These are phyloP conservation scores for Teunomyces cretensis DNA, from an alignment of 805 yeast genomes.

Conservation along the genomic window DNA sequence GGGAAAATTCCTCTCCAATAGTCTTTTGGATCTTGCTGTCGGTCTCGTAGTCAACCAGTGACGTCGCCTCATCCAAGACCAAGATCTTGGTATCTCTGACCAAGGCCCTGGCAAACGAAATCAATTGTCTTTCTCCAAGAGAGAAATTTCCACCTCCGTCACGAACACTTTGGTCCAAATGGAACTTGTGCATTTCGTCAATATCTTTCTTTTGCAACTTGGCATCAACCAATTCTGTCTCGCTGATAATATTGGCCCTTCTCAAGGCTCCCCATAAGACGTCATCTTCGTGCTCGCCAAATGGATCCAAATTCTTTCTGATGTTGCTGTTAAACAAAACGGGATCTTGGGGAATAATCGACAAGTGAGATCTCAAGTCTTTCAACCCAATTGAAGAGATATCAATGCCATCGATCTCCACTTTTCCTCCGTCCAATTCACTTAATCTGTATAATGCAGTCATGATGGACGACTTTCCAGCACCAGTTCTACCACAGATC, in stretches of 20 bases:
- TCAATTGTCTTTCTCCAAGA: slow-evolving; percentile 67
- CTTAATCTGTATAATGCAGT: slow-evolving; percentile 15
- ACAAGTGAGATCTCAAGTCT: slow-evolving; percentile 12
- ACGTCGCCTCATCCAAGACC: slow-evolving; percentile 75
- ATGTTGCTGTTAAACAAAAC: slow-evolving; percentile 17
- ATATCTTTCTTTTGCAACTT: slow-evolving; percentile 16
- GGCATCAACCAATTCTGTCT: slow-evolving; percentile 10
- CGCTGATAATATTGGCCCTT: slow-evolving; percentile 7
- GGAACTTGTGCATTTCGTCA: slow-evolving; percentile 51
- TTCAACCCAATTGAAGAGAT: slow-evolving; percentile 11
- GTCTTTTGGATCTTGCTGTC: slow-evolving; percentile 64
- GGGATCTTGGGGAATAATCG: slow-evolving; percentile 22
- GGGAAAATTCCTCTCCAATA: slow-evolving; percentile 54
- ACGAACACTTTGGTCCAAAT: slow-evolving; percentile 56
- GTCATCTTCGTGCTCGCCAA: slow-evolving; percentile 11
- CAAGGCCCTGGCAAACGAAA: slow-evolving; percentile 70
- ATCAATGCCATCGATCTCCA: slow-evolving; percentile 17
- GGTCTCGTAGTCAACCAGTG: slow-evolving; percentile 72
- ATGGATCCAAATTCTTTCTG: slow-evolving; percentile 19
- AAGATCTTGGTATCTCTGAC: slow-evolving; percentile 62
- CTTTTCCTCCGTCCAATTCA: slow-evolving; percentile 14
- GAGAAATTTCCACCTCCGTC: slow-evolving; percentile 73
- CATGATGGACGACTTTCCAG: slow-evolving; percentile 21
- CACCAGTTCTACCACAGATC: slow-evolving; percentile 22
- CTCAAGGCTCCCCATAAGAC: slow-evolving; percentile 15